Base-by-base conservation (phyloP, 257 asterid genomes). In the Forsythia viridissima region DNA sequence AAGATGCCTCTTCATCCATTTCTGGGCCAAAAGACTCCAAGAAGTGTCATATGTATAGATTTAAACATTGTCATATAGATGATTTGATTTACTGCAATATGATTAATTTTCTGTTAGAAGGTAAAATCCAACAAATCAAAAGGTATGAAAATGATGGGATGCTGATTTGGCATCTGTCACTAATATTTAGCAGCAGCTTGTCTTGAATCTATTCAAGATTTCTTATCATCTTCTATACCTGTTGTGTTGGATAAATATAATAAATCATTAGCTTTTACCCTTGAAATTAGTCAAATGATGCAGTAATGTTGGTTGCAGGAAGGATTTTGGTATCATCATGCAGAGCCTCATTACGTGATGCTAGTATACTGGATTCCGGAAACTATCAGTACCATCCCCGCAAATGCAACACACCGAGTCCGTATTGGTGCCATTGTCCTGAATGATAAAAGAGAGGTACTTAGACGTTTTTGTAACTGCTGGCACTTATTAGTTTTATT, bases 251-350 rank as follows among this genome's bases (percentile, higher is more conserved):
- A 73, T 57, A 61, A 20, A 20, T 24, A 21, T 9, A 72, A 59
- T 69, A 73, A 43, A 63, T n/a, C 59, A 41, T 70, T 10, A 69
- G 12, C 59, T 38, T 41, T 80, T 48, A 15, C 73, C 3, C 20
- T 39, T 21, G 71, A 51, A 30, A n/a, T 24, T 75, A 30, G 20
- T 75, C 44, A 72, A 63, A 39, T 40, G 73, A 80, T 82, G 21
- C 71, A 30, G 36, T 59, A 59, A 43, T 66, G n/a, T 71, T 78
- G 44, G 57, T 69, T 40, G 71, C 90, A 92, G 97, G 95, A 92
- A 85, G 97, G 97, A 76, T 92, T 92, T 85, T 7, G 87, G 82
- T 92, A 89, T 73, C 97, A 92, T 76, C 97, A 92, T 86, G 93
- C 97, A 2, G 97, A 92, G 76, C 95, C 97, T 79, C 82, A 86